Conservation (phyloP, 164 flowering plant species). For the Malania oleifera region DNA sequence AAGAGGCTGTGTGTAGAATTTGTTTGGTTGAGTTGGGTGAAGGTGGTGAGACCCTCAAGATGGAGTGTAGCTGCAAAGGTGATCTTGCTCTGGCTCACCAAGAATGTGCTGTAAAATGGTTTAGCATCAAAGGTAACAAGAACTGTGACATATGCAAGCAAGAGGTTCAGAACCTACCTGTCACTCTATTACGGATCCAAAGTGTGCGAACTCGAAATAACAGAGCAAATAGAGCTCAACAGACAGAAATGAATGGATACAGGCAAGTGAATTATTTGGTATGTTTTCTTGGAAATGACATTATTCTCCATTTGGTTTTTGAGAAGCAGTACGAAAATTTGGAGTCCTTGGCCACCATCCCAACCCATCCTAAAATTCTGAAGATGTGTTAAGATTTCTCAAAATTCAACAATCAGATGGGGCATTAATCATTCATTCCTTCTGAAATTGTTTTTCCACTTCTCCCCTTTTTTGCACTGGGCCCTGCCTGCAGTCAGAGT, state of each 20-base stretch:
- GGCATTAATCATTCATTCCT: neutral
- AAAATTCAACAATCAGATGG: neutral
- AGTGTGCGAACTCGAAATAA: constrained; percentile 28
- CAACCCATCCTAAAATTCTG: neutral
- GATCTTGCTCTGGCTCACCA: constrained; percentile 94
- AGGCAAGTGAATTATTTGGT: constrained; percentile 41
- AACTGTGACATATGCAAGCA: constrained; percentile 90
- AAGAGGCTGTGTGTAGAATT: constrained; percentile 94
- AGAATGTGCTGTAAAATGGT: constrained; percentile 98
- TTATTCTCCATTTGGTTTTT: neutral
- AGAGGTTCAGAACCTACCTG: constrained; percentile 84
- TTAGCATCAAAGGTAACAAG: constrained; percentile 88
- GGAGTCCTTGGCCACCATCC: neutral
- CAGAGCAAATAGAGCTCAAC: constrained; percentile 25
- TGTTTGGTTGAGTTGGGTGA: constrained; percentile 83
- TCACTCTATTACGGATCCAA: constrained; percentile 73
- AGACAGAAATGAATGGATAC: constrained; percentile 37
- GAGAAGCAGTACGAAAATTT: neutral
- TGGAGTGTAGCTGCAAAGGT: constrained; percentile 98
- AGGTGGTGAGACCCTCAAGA: constrained; percentile 84
- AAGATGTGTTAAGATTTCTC: neutral
- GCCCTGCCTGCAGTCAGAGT: no score
- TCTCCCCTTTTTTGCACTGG: no score
- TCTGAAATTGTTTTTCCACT: no score
- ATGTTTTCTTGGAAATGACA: neutral